Evolutionary conservation across 164 flowering plant genomes (phyloP).

Genomic region (Malania oleifera): DNA sequence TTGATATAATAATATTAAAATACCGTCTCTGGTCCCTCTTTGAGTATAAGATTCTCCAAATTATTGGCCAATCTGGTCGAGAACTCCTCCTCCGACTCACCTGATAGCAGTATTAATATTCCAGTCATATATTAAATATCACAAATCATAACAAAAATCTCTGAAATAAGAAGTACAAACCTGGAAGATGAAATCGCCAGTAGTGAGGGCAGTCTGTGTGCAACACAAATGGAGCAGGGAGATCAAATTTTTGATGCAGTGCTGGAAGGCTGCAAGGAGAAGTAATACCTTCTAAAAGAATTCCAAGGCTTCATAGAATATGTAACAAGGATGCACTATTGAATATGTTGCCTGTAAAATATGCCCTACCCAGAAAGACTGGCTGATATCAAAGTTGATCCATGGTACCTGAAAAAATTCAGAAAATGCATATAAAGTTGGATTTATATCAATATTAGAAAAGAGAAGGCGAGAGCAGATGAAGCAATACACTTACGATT

Average conservation of each 20-base stretch:
- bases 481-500: slow-evolving; percentile 52
- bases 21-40: slow-evolving; percentile 99
- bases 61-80: slow-evolving; percentile 87
- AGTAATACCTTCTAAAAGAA: slow-evolving; percentile 7
- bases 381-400: slow-evolving; percentile 88
- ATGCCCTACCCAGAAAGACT: slow-evolving; percentile 85
- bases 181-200: slow-evolving; percentile 95
- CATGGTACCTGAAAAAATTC: slow-evolving; percentile 74
- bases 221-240: slow-evolving; percentile 89
- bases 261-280: slow-evolving; percentile 66
- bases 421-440: slow-evolving; percentile 11
- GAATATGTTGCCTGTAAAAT: background rate
- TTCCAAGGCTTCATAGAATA: background rate
- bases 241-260: slow-evolving; percentile 85
- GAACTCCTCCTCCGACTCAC: slow-evolving; percentile 93
- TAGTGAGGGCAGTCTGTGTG: slow-evolving; percentile 98
- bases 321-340: too few species aligned
- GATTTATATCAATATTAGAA: slow-evolving; percentile 1
- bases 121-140: background rate
- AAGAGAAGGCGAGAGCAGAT: background rate
- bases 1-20: slow-evolving; percentile 2
- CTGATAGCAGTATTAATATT: slow-evolving; percentile 29
- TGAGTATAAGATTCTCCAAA: slow-evolving; percentile 84
- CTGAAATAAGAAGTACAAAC: slow-evolving; percentile 25
- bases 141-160: background rate